Base-by-base conservation (phyloP, 164 flowering plant genomes). In the Sedum album region DNA sequence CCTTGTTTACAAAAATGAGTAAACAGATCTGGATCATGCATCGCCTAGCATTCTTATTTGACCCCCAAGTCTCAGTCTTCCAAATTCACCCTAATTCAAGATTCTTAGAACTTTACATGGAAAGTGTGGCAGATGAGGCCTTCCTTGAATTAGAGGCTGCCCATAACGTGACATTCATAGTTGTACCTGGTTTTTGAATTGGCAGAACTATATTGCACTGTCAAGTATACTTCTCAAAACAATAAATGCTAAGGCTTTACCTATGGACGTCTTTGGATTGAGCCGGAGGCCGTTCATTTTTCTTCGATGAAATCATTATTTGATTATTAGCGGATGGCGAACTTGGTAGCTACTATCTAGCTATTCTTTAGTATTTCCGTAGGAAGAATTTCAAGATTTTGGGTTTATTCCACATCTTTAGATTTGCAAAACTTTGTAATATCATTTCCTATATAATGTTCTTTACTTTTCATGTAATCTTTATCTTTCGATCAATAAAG, bases 91-190 rank as follows among this genome's bases (percentile, higher is more conserved):
- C 68, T 42, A 79, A 82, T 5, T 75, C 79, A 49, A 38, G 85
- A 21, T 90, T 85, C 73, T 86, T 93, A 0, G 90, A 90, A 62
- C 90, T 90, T 1, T 90, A 79, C 80, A 90, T 86, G 96, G 85
- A 86, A 67, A 81, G 86, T 35, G 77, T 84, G 7, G 64, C 72
- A 5, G 88, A 83, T 8, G 86, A 86, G 36, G 78, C 75, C 5
- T 73, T 73, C 28, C 41, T 35, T 0, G 51, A 74, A 2, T 9
- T 68, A 4, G 78, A 69, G 11, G 46, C 74, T 0, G 82, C 78
- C 20, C 83, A 79, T 23, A 70, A 69, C 18, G 91, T 88, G 64
- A 88, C 81, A 1, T 88, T 85, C 74, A 77, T 84, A 0, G 91
- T 88, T 2, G 78, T 86, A 38, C 96, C 96, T 0, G 96, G 96